These are phyloP conservation scores for Tulasnella sp. DNA, from an alignment of 768 basidiomycete genomes.

Conservation along the genomic window DNA sequence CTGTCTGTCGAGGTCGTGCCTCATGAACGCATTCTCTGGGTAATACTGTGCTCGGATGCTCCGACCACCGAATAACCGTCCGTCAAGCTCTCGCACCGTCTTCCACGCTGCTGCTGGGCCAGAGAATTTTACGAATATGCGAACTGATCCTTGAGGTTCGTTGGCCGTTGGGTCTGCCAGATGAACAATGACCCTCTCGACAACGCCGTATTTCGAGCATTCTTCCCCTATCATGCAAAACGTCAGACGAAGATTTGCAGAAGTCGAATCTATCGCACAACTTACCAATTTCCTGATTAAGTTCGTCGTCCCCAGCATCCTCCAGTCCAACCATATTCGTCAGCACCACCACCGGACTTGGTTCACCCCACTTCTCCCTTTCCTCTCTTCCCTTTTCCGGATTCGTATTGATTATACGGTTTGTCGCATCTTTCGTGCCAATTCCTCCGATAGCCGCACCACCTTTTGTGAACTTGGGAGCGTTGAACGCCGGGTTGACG, in stretches of 20 bases:
- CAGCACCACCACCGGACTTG: constrained; percentile 81
- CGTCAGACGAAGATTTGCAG: background rate
- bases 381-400: constrained; percentile 79
- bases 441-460: constrained; percentile 30
- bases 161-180: constrained; percentile 56
- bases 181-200: constrained; percentile 84
- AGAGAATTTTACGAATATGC: constrained; percentile 85
- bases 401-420: constrained; percentile 79
- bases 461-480: constrained; percentile 27
- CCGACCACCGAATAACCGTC: constrained; percentile 83
- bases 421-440: constrained; percentile 37
- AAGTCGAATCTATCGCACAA: constrained; percentile 17
- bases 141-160: constrained; percentile 70
- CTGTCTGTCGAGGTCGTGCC: background rate
- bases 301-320: constrained; percentile 76
- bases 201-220: constrained; percentile 83
- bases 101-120: constrained; percentile 95
- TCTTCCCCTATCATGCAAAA: constrained; percentile 57
- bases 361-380: constrained; percentile 72
- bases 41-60: constrained; percentile 78
- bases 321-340: constrained; percentile 83
- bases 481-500: background rate
- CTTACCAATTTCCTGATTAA: constrained; percentile 81
- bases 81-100: constrained; percentile 87
- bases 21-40: constrained; percentile 44